These are phyloP conservation scores for Leptodermis oblonga DNA, from an alignment of 257 asterid genomes.

Conservation along the genomic window DNA sequence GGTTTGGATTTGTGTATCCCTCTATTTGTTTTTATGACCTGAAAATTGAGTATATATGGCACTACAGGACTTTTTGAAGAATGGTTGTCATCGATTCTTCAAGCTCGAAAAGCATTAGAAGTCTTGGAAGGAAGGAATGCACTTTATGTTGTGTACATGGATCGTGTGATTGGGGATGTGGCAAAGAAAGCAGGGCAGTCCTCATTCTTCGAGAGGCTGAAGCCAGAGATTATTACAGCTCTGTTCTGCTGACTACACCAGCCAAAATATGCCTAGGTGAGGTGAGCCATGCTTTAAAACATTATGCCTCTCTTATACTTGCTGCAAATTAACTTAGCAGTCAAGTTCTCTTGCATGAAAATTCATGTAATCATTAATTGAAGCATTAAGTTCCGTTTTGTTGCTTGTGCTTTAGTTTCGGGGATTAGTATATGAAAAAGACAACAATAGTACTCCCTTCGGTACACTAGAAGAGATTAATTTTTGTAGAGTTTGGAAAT, in stretches of 20 bases:
- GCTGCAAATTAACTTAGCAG: not conserved
- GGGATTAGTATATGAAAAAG: too few relatives aligned
- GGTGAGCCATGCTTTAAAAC: slow-evolving; percentile 3
- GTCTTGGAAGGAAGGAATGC: slow-evolving; percentile 66
- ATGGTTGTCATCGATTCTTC: slow-evolving; percentile 67
- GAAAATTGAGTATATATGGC: not conserved
- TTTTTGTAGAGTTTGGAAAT: not conserved
- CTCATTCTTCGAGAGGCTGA: slow-evolving; percentile 49
- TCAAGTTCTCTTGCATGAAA: not conserved
- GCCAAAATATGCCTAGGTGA: not conserved
- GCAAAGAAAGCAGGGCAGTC: slow-evolving; percentile 58
- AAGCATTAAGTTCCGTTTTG: not conserved
- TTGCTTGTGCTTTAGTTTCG: too few relatives aligned
- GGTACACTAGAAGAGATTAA: not conserved
- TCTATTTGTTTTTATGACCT: not conserved
- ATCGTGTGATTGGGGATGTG: slow-evolving; percentile 71
- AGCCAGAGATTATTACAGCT: slow-evolving; percentile 41
- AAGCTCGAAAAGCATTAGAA: slow-evolving; percentile 64
- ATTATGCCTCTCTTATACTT: not conserved
- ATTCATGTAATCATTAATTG: not conserved
- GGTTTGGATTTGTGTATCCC: too few relatives aligned
- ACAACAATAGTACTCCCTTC: too few relatives aligned
- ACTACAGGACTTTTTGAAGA: slow-evolving; percentile 69
- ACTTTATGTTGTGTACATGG: slow-evolving; percentile 82
- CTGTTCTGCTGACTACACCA: slow-evolving; percentile 48